Conservation (phyloP, 331 rosid species). For the Phaseolus coccineus region DNA sequence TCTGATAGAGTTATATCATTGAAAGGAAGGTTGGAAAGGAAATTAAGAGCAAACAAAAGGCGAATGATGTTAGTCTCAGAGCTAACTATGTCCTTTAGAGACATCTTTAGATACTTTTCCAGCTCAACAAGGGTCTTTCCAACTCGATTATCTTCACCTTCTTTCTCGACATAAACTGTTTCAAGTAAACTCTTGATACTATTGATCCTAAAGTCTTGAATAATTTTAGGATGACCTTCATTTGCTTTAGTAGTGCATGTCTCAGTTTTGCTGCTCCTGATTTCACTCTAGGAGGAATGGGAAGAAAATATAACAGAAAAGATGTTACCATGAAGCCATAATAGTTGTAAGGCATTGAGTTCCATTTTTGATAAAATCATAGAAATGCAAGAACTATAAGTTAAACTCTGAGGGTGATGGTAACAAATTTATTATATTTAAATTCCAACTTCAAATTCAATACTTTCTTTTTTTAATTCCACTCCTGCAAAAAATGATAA, state of each 20-base stretch:
- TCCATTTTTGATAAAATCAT: not conserved
- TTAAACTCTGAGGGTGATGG: not conserved
- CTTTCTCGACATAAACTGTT: not conserved
- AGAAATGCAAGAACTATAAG: no score
- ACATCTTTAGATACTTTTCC: constrained; percentile 17
- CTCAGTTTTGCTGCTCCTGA: not conserved
- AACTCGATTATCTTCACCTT: constrained; percentile 21
- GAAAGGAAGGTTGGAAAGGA: constrained; percentile 39
- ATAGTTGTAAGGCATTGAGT: no score
- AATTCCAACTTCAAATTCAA: not conserved
- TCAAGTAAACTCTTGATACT: not conserved
- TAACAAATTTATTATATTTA: not conserved
- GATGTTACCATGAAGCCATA: not conserved
- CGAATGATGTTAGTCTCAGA: constrained; percentile 16
- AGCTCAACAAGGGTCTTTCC: constrained; percentile 18
- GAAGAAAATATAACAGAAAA: not conserved
- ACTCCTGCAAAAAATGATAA: no score
- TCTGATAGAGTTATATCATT: constrained; percentile 31
- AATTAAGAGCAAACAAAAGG: constrained; percentile 41
- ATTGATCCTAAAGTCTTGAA: not conserved
- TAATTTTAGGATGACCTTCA: not conserved
- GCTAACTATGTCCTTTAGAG: constrained; percentile 31
- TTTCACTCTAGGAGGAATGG: constrained; percentile 27
- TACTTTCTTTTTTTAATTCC: no score
- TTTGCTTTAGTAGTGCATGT: not conserved